Evolutionary conservation across 2,329 filamentous ascomycete genomes (phyloP).

Genomic region (Venturia oleaginea): DNA sequence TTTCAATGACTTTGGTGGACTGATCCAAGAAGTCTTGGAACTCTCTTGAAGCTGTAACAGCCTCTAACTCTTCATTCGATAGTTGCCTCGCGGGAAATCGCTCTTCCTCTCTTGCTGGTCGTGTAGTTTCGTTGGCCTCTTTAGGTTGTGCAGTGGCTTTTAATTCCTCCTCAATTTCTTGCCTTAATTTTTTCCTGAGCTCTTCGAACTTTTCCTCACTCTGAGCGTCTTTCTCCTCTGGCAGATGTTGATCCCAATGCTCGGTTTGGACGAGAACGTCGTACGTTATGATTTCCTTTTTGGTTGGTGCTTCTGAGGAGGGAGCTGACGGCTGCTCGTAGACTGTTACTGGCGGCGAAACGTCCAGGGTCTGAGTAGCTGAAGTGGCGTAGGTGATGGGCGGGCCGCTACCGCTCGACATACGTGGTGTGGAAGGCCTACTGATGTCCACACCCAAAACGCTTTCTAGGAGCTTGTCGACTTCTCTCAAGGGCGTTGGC

Average conservation of each 20-base stretch:
- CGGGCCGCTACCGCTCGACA: slow-evolving; percentile 18
- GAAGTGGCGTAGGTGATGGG: slow-evolving; percentile 27
- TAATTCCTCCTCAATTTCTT: slow-evolving; percentile 89
- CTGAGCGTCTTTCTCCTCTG: slow-evolving; percentile 37
- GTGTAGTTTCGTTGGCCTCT: slow-evolving; percentile 21
- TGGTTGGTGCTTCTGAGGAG: slow-evolving; percentile 51
- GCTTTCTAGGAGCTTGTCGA: slow-evolving; percentile 77
- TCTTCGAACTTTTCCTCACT: slow-evolving; percentile 75
- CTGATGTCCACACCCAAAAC: slow-evolving; percentile 61
- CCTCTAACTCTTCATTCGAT: slow-evolving; percentile 75
- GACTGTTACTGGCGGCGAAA: slow-evolving; percentile 64
- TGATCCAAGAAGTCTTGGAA: slow-evolving; percentile 93
- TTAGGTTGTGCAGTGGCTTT: slow-evolving; percentile 51
- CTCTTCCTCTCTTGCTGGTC: slow-evolving; percentile 36
- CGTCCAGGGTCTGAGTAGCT: slow-evolving; percentile 61
- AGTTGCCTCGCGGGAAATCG: slow-evolving; percentile 72
- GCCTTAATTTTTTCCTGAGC: slow-evolving; percentile 70
- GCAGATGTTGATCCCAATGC: slow-evolving; percentile 43
- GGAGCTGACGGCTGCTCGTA: slow-evolving; percentile 70
- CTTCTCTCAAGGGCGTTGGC: slow-evolving; percentile 63
- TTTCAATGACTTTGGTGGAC: slow-evolving; percentile 93
- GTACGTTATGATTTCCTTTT: slow-evolving; percentile 79
- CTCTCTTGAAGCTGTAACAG: slow-evolving; percentile 83
- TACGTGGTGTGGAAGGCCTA: slow-evolving; percentile 39
- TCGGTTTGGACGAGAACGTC: slow-evolving; percentile 92